phyloP scores from a whole-genome alignment of 805 yeast species.

The Hanseniaspora pseudoguilliermondii region DNA sequence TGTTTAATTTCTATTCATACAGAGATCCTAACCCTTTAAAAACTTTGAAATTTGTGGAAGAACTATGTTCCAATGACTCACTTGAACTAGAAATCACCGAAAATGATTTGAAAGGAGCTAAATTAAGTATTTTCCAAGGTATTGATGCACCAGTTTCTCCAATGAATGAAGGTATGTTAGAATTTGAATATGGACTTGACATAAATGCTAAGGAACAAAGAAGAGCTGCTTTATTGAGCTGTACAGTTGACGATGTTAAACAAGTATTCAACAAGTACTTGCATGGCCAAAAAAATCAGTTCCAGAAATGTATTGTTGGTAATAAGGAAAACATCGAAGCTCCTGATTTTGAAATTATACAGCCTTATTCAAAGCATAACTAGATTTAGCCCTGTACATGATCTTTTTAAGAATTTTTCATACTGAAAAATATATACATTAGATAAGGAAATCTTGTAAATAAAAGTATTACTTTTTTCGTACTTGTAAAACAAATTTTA shows the following conservation, averaged over 20 bases:
- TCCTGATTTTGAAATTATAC: constrained; percentile 35
- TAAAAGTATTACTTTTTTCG: too few species aligned
- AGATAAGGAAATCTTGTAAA: too few species aligned
- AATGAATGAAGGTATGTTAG: constrained; percentile 57
- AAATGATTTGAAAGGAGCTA: constrained; percentile 73
- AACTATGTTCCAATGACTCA: constrained; percentile 34
- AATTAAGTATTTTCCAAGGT: constrained; percentile 78
- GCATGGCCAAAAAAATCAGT: constrained; percentile 1
- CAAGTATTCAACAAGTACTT: constrained; percentile 59
- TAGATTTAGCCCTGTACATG: not conserved
- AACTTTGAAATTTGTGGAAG: constrained; percentile 48
- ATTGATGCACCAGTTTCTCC: constrained; percentile 83
- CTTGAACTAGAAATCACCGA: constrained; percentile 35
- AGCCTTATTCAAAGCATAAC: constrained; percentile 19
- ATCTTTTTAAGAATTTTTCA: not conserved
- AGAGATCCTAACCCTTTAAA: constrained; percentile 81
- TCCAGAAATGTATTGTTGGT: constrained; percentile 10
- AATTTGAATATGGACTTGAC: constrained; percentile 56
- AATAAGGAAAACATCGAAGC: constrained; percentile 17
- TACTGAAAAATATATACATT: too few species aligned
- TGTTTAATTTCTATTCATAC: constrained; percentile 74
- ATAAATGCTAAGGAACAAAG: constrained; percentile 71
- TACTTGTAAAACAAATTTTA: too few species aligned
- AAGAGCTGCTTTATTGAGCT: constrained; percentile 61
- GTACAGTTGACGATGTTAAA: constrained; percentile 46